Percentiles rank a stretch among this genome's conserved stretches.
phyloP scores from a whole-genome alignment of 202 grass and related monocot species.

The Panicum virgatum region DNA sequence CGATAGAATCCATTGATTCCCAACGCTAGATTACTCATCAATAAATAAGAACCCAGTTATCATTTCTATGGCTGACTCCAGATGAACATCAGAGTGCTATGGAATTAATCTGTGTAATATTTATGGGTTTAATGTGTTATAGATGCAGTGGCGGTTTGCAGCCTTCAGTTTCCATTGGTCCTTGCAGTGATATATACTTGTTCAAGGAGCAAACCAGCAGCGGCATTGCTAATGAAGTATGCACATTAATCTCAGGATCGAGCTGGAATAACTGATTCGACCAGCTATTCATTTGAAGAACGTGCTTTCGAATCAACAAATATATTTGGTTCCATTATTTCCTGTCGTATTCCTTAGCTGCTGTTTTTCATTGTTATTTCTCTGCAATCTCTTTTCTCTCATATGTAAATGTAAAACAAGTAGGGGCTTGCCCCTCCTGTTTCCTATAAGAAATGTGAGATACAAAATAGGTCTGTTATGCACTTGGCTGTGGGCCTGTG shows the following conservation, averaged over 20 bases:
- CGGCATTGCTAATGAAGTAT: not conserved
- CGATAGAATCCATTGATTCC: conserved; percentile 26
- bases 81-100: conserved; percentile 20
- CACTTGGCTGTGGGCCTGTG: not conserved
- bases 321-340: not conserved
- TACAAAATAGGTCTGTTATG: not conserved
- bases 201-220: conserved; percentile 25
- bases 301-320: not conserved
- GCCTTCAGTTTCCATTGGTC: conserved; percentile 37
- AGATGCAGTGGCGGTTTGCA: not conserved
- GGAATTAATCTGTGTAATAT: conserved; percentile 1
- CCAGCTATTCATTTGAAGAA: not conserved
- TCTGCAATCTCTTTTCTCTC: not conserved
- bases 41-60: conserved; percentile 30
- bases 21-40: conserved; percentile 19
- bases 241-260: not conserved
- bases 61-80: conserved; percentile 18
- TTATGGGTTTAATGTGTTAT: not conserved
- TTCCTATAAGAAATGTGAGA: not conserved
- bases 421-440: not conserved
- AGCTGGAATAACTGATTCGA: not conserved
- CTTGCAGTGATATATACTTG: conserved; percentile 16
- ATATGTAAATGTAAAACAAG: not conserved
- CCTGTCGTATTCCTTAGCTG: not conserved
- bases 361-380: not conserved